Conservation (phyloP, 2,329 filamentous ascomycete genomes). For the Colletotrichum lentis region DNA sequence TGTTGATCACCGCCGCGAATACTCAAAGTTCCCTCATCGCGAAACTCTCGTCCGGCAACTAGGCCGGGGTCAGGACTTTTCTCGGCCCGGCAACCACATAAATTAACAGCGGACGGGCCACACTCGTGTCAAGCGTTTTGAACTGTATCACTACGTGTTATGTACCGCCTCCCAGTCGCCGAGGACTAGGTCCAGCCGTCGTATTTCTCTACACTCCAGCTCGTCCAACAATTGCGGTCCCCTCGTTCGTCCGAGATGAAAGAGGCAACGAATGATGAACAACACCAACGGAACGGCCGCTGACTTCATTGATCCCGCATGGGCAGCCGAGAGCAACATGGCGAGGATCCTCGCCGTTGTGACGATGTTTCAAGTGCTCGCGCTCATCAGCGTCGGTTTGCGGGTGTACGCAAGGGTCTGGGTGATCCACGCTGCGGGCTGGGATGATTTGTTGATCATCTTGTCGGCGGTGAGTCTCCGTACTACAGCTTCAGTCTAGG, state of each 20-base stretch:
- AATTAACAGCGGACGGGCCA: too few species aligned
- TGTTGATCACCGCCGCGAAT: not conserved
- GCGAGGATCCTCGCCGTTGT: constrained; percentile 40
- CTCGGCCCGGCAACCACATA: not conserved
- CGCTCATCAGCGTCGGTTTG: not conserved
- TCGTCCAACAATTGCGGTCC: not conserved
- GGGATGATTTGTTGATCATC: constrained; percentile 40
- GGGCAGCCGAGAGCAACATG: constrained; percentile 42
- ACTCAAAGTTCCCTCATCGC: not conserved
- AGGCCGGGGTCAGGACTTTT: not conserved
- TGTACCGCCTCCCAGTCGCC: too few species aligned
- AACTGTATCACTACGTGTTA: too few species aligned
- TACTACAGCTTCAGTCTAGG: too few species aligned
- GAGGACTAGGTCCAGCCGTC: too few species aligned
- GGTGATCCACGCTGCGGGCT: constrained; percentile 18
- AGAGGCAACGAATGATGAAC: constrained; percentile 1
- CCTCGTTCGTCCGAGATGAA: not conserved
- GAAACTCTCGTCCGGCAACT: not conserved
- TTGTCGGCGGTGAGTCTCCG: constrained; percentile 38
- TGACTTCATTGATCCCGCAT: constrained; percentile 29
- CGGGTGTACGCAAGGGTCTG: constrained; percentile 17
- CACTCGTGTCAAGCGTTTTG: too few species aligned
- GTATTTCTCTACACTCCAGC: not conserved
- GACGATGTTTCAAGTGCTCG: constrained; percentile 23
- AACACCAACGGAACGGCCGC: not conserved